Conservation (phyloP, 2,329 filamentous ascomycete genomes). For the Orbilia javanica region DNA sequence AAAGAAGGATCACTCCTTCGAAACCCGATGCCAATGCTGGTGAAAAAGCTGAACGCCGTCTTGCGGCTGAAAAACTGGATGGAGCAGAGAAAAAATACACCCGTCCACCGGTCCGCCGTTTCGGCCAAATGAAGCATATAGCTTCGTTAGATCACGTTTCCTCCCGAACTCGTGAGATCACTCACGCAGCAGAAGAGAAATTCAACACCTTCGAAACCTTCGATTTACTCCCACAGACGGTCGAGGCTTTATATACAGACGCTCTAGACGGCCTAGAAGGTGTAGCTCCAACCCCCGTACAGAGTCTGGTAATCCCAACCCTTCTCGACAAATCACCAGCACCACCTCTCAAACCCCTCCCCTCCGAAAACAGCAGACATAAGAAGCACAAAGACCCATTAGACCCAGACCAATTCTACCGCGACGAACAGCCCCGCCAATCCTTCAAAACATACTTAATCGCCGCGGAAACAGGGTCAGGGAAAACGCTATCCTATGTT, state of each 20-base stretch:
- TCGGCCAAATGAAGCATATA: conserved; percentile 57
- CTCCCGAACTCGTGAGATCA: conserved; percentile 40
- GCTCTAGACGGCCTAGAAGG: conserved; percentile 80
- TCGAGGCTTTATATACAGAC: conserved; percentile 78
- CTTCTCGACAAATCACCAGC: conserved; percentile 73
- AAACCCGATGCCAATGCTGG: neutral
- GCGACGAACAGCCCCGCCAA: conserved; percentile 63
- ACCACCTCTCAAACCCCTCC: conserved; percentile 21
- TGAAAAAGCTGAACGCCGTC: neutral
- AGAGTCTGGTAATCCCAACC: conserved; percentile 86
- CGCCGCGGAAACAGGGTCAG: conserved; percentile 95
- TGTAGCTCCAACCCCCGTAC: conserved; percentile 86
- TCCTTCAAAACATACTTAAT: conserved; percentile 77
- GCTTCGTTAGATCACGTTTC: conserved; percentile 59
- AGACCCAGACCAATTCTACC: conserved; percentile 60
- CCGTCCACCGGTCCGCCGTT: conserved; percentile 46
- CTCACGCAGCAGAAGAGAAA: conserved; percentile 65
- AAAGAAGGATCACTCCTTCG: neutral
- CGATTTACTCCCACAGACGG: conserved; percentile 77
- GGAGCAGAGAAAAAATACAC: conserved; percentile 2
- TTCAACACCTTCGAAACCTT: conserved; percentile 86
- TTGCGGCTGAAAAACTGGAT: neutral
- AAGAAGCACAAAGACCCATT: conserved; percentile 59
- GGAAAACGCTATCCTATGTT: conserved; percentile 94
- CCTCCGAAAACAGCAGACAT: neutral